A percentile compares a stretch with the other conserved stretches of the same genome.
Evolutionary conservation across 2,329 filamentous ascomycete species (phyloP).

Genomic region (Colletotrichum navitas): DNA sequence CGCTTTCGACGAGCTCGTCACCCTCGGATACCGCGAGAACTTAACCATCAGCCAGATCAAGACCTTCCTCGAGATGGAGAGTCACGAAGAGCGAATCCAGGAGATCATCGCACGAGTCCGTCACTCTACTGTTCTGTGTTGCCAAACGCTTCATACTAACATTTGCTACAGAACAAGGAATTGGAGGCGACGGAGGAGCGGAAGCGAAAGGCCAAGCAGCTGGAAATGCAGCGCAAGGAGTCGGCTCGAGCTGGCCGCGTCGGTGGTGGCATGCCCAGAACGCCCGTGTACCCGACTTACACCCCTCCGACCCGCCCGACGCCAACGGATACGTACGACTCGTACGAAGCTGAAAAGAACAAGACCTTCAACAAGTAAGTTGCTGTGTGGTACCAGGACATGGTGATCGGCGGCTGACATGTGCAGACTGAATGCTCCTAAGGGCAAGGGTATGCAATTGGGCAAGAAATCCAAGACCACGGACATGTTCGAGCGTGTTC

Average conservation of each 20-base stretch:
- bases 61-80: conserved; percentile 99
- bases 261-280: conserved; percentile 70
- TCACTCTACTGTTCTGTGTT: conserved; percentile 34
- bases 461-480: conserved; percentile 99
- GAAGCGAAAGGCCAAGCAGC: conserved; percentile 97
- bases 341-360: conserved; percentile 97
- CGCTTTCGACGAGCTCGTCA: conserved; percentile 97
- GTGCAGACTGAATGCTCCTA: conserved; percentile 63
- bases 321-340: conserved; percentile 87
- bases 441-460: conserved; percentile 98
- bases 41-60: conserved; percentile 97
- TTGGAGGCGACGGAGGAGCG: conserved; percentile 97
- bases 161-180: conserved; percentile 85
- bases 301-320: conserved; percentile 81
- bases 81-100: conserved; percentile 98
- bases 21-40: conserved; percentile 95
- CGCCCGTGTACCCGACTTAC: conserved; percentile 90
- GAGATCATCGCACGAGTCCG: conserved; percentile 93
- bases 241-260: conserved; percentile 81
- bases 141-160: conserved; percentile 43
- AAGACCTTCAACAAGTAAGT: conserved; percentile 84
- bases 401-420: conserved; percentile 7
- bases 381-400: background rate
- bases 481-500: conserved; percentile 96
- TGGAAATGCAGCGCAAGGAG: conserved; percentile 99